Evolutionary conservation across 1,139 yeast species (phyloP), one percentile per base, ranked within the genome.

Genomic region (Spencermartinsiella ligniputridi): DNA sequence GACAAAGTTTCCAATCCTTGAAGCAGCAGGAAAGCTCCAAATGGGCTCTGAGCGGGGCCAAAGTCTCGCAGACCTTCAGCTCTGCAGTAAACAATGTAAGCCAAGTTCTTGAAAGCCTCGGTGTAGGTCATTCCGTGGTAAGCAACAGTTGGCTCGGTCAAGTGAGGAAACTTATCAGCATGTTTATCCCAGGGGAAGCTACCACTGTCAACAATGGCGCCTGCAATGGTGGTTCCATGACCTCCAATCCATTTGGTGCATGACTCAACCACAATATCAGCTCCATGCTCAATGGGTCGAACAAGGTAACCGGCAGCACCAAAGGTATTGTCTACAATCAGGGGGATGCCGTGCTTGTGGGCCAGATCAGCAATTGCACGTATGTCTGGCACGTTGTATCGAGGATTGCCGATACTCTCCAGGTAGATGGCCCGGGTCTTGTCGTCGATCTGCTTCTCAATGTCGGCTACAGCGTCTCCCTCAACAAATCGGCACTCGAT

Each of bases 191-290:
- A 92, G 58, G 92, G 94, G 75, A 92, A 92, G 50, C 83, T 87
- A 57, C 97, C 97, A 35, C 89, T 78, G 66, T 86, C 97, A 44
- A 92, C 76, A 53, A 92, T 75, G 44, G 83, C 87, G 71, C 98
- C 98, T 43, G 87, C 97, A 66, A 92, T 82, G 42, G 97, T 86
- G 49, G 89, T 89, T 62, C 97, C 97, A 64, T 90, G 97, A 50
- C 97, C 98, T 54, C 96, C 96, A 56, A 92, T 89, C 96, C 97
- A 92, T 69, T 92, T 92, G 46, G 97, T 92, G 45, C 97, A 96
- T 46, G 97, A 89, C 68, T 90, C 96, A 20, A 76, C 74, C 27
- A 79, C 76, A 51, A 88, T 83, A 63, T 88, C 95, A 36, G 88
- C 97, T 54, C 97, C 97, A 59, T 78, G 85, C 51, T 83, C 85